phyloP scores from a whole-genome alignment of 768 basidiomycete genomes.

The Pleurotus platypus region DNA sequence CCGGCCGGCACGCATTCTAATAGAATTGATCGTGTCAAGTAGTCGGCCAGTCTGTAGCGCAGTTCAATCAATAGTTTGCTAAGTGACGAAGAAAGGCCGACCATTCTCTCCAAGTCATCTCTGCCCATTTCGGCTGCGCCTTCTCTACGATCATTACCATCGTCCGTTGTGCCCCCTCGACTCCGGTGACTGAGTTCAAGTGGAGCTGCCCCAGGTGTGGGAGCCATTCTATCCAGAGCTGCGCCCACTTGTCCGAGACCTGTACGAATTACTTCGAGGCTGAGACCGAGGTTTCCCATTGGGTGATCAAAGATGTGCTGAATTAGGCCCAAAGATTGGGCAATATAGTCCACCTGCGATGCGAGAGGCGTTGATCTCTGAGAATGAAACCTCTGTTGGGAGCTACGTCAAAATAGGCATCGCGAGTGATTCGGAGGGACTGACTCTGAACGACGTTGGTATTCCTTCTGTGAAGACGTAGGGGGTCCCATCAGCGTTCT shows the following conservation, averaged over 20 bases:
- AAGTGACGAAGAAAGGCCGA: background rate
- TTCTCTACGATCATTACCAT: no score
- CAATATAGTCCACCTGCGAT: background rate
- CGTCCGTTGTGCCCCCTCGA: no score
- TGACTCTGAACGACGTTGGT: constrained; percentile 50
- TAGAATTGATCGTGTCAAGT: background rate
- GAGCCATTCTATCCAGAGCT: no score
- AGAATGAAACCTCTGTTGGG: no score
- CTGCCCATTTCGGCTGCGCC: background rate
- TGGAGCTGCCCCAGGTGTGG: no score
- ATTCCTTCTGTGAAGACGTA: constrained; percentile 54
- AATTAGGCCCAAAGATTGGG: background rate
- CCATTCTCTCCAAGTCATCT: background rate
- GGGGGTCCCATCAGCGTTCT: constrained; percentile 61
- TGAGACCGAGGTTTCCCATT: background rate
- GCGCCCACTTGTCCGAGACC: background rate
- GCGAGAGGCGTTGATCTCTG: background rate
- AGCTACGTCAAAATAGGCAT: no score
- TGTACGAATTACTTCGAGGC: background rate
- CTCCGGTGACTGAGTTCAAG: no score
- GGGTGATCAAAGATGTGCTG: background rate
- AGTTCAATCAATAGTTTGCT: background rate
- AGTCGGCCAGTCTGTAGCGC: background rate
- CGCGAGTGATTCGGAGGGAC: constrained; percentile 10
- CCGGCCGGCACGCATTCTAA: background rate